Base-by-base conservation (phyloP, 176 grass and related monocot genomes). In the Microstegium vimineum region DNA sequence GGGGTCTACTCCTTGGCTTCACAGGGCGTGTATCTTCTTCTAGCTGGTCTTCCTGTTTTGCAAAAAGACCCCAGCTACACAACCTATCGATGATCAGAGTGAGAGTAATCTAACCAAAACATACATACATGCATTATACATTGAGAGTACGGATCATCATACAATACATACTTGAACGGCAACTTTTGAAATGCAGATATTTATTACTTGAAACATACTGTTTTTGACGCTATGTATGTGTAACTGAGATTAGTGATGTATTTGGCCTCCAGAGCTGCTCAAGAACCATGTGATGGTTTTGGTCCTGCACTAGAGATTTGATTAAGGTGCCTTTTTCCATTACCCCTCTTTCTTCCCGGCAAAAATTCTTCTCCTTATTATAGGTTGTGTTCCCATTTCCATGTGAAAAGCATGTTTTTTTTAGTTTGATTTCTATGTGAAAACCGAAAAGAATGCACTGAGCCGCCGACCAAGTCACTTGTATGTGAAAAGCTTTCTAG, bases 61-160 rank as follows among this genome's bases (percentile, higher is more conserved):
- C 18, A 41, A 81, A 75, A 51, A n/a, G n/a, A n/a, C n/a, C 66
- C 32, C 33, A 54, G 32, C 46, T 75, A 79, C n/a, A 88, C 80
- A 65, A 33, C 18, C 18, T 51, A 51, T 67, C 42, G 64, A 31
- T 81, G 12, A 20, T 33, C 26, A 51, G 31, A 63, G n/a, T n/a
- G n/a, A n/a, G 64, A 71, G 30, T 56, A 8, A 7, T n/a, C n/a
- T 22, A 9, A 56, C 26, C 74, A 66, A 42, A 15, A 11, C 76
- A 49, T 18, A 52, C n/a, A n/a, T n/a, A n/a, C n/a, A n/a, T n/a
- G n/a, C n/a, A n/a, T n/a, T n/a, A n/a, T n/a, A n/a, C n/a, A n/a
- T n/a, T n/a, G n/a, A n/a, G n/a, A n/a, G n/a, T n/a, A n/a, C n/a
- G n/a, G n/a, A n/a, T n/a, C n/a, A n/a, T n/a, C 31, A 17, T 30